Evolutionary conservation across 805 yeast genomes (phyloP).

Genomic region (Ogataea naganishii): DNA sequence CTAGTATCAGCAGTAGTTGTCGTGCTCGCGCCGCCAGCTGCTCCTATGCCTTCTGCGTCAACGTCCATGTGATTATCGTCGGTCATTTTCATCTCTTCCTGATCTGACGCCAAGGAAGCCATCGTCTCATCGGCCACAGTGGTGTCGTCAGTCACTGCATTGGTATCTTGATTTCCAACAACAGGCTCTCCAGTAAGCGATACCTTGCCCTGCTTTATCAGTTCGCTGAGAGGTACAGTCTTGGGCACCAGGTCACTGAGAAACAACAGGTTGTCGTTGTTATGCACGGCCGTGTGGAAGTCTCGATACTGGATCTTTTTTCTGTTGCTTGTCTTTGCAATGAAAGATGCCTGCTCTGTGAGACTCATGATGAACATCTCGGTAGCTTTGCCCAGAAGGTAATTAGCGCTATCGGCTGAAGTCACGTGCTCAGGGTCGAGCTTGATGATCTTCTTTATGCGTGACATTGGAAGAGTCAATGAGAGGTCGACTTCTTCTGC

Average conservation of each 20-base stretch:
- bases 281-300: constrained; percentile 53
- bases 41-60: constrained; percentile 3
- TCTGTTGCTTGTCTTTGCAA: constrained; percentile 56
- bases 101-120: background rate
- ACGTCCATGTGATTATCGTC: constrained; percentile 6
- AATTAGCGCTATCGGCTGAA: constrained; percentile 65
- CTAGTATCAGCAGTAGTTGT: constrained; percentile 1
- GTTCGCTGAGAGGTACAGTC: constrained; percentile 40
- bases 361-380: constrained; percentile 65
- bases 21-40: constrained; percentile 5
- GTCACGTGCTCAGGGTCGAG: constrained; percentile 66
- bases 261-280: constrained; percentile 53
- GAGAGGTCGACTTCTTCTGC: constrained; percentile 2
- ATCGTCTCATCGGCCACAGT: constrained; percentile 1
- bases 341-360: constrained; percentile 60
- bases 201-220: constrained; percentile 35
- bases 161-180: constrained; percentile 1
- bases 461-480: constrained; percentile 46
- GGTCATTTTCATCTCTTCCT: constrained; percentile 1
- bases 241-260: constrained; percentile 62
- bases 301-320: constrained; percentile 67
- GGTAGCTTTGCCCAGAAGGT: constrained; percentile 68
- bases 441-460: constrained; percentile 64
- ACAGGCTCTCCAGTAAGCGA: constrained; percentile 10
- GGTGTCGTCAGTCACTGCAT: background rate